A percentile compares a stretch with the other conserved stretches of the same genome.
phyloP scores from a whole-genome alignment of 2,329 filamentous ascomycete genomes.

The Dryadomyces sulphureus region DNA sequence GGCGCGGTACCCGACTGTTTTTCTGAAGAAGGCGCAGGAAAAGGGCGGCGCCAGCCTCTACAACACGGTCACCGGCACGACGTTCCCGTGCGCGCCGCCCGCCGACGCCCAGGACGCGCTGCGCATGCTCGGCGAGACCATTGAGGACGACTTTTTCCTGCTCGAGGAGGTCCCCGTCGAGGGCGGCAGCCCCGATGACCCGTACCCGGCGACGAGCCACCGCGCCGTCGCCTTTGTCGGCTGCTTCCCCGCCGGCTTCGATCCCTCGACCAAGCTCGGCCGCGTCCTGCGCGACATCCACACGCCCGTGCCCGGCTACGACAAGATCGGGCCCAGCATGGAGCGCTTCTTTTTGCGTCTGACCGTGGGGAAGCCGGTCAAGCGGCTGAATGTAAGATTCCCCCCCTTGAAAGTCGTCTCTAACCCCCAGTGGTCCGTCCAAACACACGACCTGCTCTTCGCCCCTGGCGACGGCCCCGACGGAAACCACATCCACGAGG shows the following conservation, averaged over 20 bases:
- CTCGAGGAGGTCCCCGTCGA: constrained; percentile 20
- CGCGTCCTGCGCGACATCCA: constrained; percentile 34
- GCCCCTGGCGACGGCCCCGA: constrained; percentile 19
- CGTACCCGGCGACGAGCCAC: constrained; percentile 16
- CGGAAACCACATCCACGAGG: constrained; percentile 22
- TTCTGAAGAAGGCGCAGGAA: constrained; percentile 19
- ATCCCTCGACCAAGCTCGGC: constrained; percentile 34
- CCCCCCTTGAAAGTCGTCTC: too few relatives aligned
- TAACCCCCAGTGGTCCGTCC: constrained; percentile 31
- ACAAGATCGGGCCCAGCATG: constrained; percentile 40
- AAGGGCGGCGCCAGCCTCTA: constrained; percentile 13
- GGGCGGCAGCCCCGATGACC: constrained; percentile 11
- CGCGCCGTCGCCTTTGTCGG: constrained; percentile 31
- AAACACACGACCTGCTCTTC: constrained; percentile 27
- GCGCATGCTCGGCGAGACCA: constrained; percentile 22
- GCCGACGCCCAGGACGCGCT: constrained; percentile 15
- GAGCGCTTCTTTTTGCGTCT: constrained; percentile 35
- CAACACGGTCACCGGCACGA: constrained; percentile 24
- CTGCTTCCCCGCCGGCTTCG: constrained; percentile 37
- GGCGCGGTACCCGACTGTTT: constrained; percentile 31
- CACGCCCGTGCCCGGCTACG: constrained; percentile 34
- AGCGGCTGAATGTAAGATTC: constrained; percentile 36
- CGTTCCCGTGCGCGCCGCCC: constrained; percentile 16
- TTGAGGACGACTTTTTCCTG: constrained; percentile 41
- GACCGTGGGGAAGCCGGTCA: constrained; percentile 31